A percentile compares a stretch with the other conserved stretches of the same genome.
phyloP scores from a whole-genome alignment of 1,284 basidiomycete species.

The Sutorius eximius region DNA sequence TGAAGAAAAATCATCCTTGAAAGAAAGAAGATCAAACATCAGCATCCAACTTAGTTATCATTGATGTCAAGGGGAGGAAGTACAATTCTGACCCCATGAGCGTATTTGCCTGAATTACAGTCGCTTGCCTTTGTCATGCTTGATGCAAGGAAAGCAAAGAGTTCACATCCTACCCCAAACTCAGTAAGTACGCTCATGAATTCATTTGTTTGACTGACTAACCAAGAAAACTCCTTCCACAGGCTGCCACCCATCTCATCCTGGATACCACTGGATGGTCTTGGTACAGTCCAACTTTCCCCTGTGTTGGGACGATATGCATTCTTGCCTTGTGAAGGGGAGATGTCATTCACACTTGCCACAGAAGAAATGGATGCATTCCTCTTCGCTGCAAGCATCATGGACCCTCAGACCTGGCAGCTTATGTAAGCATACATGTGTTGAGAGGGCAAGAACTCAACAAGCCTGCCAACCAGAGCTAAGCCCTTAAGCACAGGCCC shows the following conservation, averaged over 20 bases:
- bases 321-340: slow-evolving; percentile 48
- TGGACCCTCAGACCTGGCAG: slow-evolving; percentile 59
- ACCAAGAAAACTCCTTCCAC: slow-evolving; percentile 45
- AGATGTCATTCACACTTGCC: slow-evolving; percentile 50
- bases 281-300: no score
- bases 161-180: slow-evolving; percentile 35
- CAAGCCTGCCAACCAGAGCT: slow-evolving; percentile 72
- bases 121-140: no score
- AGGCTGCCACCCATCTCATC: slow-evolving; percentile 52
- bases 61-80: slow-evolving; percentile 7
- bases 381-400: slow-evolving; percentile 49
- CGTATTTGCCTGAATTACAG: no score
- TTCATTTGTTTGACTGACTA: slow-evolving; percentile 38
- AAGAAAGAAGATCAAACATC: slow-evolving; percentile 22
- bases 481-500: slow-evolving; percentile 50
- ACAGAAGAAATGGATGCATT: slow-evolving; percentile 64
- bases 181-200: slow-evolving; percentile 11
- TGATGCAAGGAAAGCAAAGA: slow-evolving; percentile 35
- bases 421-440: slow-evolving; percentile 8
- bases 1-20: slow-evolving; percentile 39
- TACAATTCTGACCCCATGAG: slow-evolving; percentile 42
- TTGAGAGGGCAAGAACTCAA: slow-evolving; percentile 13
- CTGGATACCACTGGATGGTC: slow-evolving; percentile 46
- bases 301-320: no score
- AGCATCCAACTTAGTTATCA: slow-evolving; percentile 10